Percentiles rank a stretch among this genome's conserved stretches.
phyloP scores from a whole-genome alignment of 352 stramenopile genomes.

The Phytophthora cryptogea region DNA sequence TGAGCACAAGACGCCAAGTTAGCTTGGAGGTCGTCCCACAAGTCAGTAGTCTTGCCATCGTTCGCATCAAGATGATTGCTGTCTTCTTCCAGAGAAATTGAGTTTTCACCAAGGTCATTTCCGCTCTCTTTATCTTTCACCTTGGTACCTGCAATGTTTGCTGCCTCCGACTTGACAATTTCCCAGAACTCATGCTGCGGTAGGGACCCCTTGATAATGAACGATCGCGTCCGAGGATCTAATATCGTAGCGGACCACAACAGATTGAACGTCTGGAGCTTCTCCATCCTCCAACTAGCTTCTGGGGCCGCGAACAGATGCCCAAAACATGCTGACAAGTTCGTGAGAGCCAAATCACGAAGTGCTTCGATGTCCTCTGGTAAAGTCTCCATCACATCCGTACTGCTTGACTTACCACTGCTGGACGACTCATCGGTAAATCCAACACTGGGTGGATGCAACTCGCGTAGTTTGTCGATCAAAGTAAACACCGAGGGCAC shows the following conservation, averaged over 20 bases:
- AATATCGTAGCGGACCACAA: constrained; percentile 74
- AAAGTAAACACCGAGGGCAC: constrained; percentile 74
- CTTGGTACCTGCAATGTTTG: constrained; percentile 56
- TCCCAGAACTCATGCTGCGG: constrained; percentile 68
- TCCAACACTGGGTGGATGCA: constrained; percentile 8
- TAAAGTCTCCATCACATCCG: constrained; percentile 31
- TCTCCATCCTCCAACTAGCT: constrained; percentile 41
- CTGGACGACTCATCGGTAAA: constrained; percentile 1
- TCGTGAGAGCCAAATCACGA: constrained; percentile 52
- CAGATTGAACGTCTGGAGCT: constrained; percentile 64
- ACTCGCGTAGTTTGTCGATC: constrained; percentile 61
- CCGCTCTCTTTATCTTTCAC: constrained; percentile 52
- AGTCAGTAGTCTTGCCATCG: constrained; percentile 39
- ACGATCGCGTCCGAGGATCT: constrained; percentile 71
- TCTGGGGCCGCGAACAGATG: constrained; percentile 59
- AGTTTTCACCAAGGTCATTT: constrained; percentile 43
- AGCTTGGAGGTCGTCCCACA: constrained; percentile 82
- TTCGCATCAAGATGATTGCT: constrained; percentile 33
- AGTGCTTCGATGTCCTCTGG: constrained; percentile 74
- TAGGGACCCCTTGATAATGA: constrained; percentile 77
- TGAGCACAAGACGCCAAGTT: constrained; percentile 72
- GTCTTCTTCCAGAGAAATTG: constrained; percentile 47
- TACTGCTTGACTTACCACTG: constrained; percentile 21
- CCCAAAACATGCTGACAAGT: constrained; percentile 60
- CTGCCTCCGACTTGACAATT: constrained; percentile 64